Percentiles rank a stretch among this genome's conserved stretches.
Conservation (phyloP, 2,329 filamentous ascomycete genomes). For the Aspergillus calidoustus region DNA sequence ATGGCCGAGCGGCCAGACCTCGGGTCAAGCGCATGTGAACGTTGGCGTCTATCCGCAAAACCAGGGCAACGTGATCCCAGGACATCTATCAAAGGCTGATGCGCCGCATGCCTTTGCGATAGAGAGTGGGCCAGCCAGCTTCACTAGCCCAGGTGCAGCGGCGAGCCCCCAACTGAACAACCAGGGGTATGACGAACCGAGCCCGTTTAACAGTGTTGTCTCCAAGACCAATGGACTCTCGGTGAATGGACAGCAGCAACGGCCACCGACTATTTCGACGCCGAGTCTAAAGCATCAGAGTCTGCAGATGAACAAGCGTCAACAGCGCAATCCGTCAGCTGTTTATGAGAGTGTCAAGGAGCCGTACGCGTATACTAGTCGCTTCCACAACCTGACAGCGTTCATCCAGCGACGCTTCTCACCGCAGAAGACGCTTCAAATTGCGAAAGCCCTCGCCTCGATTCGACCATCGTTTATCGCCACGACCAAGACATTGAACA, state of each 20-base stretch:
- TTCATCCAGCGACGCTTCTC: slow-evolving; percentile 80
- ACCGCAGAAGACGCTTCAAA: slow-evolving; percentile 75
- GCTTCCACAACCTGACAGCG: slow-evolving; percentile 85
- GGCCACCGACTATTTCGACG: slow-evolving; percentile 47
- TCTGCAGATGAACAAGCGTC: slow-evolving; percentile 44
- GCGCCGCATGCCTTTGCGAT: slow-evolving; percentile 65
- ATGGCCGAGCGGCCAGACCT: slow-evolving; percentile 47
- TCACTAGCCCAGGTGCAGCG: slow-evolving; percentile 63
- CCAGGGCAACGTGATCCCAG: slow-evolving; percentile 42
- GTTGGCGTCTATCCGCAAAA: slow-evolving; percentile 41
- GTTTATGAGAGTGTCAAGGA: slow-evolving; percentile 90
- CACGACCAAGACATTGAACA: slow-evolving; percentile 84
- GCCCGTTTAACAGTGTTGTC: slow-evolving; percentile 28
- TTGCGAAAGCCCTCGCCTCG: slow-evolving; percentile 83
- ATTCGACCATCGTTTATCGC: slow-evolving; percentile 94
- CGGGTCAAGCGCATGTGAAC: slow-evolving; percentile 38
- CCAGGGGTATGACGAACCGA: slow-evolving; percentile 47
- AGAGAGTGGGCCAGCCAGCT: slow-evolving; percentile 59
- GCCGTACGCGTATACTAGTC: slow-evolving; percentile 87
- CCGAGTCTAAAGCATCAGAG: slow-evolving; percentile 49
- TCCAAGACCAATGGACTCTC: slow-evolving; percentile 6
- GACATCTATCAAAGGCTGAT: slow-evolving; percentile 49
- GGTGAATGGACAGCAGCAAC: slow-evolving; percentile 36
- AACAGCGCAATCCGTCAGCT: slow-evolving; percentile 73
- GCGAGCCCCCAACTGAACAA: slow-evolving; percentile 56